Base-by-base conservation (phyloP, 306 rosid genomes). In the Ammopiptanthus mongolicus region DNA sequence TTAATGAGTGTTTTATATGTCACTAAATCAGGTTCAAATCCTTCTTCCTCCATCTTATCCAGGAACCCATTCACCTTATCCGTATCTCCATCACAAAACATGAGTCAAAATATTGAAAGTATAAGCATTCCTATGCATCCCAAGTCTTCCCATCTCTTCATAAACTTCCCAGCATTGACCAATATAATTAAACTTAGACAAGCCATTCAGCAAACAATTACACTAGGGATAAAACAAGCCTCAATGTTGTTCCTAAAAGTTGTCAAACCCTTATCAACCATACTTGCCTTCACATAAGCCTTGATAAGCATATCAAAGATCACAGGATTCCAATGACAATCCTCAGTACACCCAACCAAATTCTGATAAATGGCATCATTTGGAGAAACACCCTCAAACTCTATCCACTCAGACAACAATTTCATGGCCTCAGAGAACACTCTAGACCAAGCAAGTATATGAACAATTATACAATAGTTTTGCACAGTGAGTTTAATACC, bases 11-110 rank as follows among this genome's bases (percentile, higher is more conserved):
- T 94, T 71, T 91, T 91, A 76, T 91, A 94, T 0, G 96, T 94
- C 50, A 94, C 96, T 0, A 87, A 69, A 37, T 94, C 93, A 1
- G 98, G 97, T 58, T 88, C 92, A 82, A 91, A 94, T 8, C 98
- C 97, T 74, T 91, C 96, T 55, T 91, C 97, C 75, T 94, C 98
- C 94, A 94, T 94, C 75, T 84, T 91, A 52, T 94, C 97, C 56
- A 94, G 37, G 74, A 94, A 94, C 11, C 78, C 90, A 6, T 86
- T 88, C 71, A 91, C 92, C 87, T 88, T 91, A 67, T 88, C 79
- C 6, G 82, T 76, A 80, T 91, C 91, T n/a, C 91, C 86, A 9
- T 76, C 98, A 91, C 83, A 94, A 74, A 79, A 87, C 88, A 86
- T 87, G 83, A 2, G 90, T 89, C 86, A 94, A 83, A 71, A 90